Percentiles rank a stretch among this genome's conserved stretches.
These are phyloP conservation scores for Termitomyces sp. DNA, from an alignment of 768 basidiomycete genomes.

Conservation along the genomic window DNA sequence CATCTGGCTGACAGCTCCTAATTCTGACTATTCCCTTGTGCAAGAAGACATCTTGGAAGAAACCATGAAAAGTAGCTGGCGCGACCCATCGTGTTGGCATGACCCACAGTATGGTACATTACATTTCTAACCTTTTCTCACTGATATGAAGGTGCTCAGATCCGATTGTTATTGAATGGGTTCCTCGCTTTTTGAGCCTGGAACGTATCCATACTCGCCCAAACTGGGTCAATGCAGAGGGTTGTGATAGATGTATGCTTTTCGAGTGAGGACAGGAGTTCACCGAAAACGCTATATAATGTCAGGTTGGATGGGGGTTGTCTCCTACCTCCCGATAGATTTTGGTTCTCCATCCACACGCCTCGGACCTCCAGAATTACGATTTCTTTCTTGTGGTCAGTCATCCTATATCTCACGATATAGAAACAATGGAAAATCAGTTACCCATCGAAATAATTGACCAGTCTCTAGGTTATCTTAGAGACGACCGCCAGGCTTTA, in stretches of 20 bases:
- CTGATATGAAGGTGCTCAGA: not conserved
- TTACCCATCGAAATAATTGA: slow-evolving; percentile 32
- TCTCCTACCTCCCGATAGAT: not conserved
- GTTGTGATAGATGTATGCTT: not conserved
- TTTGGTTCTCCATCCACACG: not conserved
- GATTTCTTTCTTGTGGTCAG: not conserved
- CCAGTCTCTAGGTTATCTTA: slow-evolving; percentile 24
- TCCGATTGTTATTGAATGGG: not conserved
- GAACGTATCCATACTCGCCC: not conserved
- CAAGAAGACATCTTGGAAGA: not conserved
- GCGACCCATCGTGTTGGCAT: not conserved
- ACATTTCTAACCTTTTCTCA: not conserved
- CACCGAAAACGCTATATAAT: not conserved
- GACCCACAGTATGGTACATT: not conserved
- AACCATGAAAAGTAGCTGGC: no score
- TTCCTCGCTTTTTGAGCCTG: not conserved
- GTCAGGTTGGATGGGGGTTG: no score
- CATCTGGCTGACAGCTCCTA: not conserved
- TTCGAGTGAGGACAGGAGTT: not conserved
- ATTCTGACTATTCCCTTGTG: not conserved
- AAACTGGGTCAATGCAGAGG: not conserved
- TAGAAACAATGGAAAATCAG: slow-evolving; percentile 2
- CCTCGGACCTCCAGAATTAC: not conserved
- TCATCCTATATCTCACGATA: not conserved
- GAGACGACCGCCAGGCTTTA: slow-evolving; percentile 22